Percentiles rank a stretch among this genome's conserved stretches.
These are phyloP conservation scores for Exsudoporus frostii DNA, from an alignment of 768 basidiomycete species.

Conservation along the genomic window DNA sequence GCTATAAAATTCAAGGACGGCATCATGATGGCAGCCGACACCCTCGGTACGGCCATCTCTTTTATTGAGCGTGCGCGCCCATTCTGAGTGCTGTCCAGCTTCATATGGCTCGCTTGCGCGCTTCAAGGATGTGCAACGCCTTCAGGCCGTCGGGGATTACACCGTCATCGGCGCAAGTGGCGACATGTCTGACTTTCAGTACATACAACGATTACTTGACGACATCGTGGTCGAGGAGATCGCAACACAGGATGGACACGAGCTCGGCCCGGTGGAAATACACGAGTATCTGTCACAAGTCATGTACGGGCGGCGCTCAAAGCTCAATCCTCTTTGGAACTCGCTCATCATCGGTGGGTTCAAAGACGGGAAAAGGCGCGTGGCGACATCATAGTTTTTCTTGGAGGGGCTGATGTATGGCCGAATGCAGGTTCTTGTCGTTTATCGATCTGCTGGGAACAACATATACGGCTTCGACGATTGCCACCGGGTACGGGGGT, in stretches of 20 bases:
- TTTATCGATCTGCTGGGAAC: conserved; percentile 97
- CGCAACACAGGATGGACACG: conserved; percentile 77
- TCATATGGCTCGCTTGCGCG: conserved; percentile 97
- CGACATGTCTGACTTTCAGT: conserved; percentile 98
- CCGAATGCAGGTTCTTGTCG: conserved; percentile 71
- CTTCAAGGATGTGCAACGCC: conserved; percentile 90
- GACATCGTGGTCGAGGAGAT: conserved; percentile 76
- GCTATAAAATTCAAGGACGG: conserved; percentile 95
- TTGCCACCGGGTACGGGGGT: conserved; percentile 93
- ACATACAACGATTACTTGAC: conserved; percentile 79
- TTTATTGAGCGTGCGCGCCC: neutral
- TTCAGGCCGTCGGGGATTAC: conserved; percentile 77
- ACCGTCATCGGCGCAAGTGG: conserved; percentile 91
- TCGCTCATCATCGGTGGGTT: conserved; percentile 88
- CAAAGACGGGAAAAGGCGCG: conserved; percentile 77
- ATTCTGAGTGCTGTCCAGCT: conserved; percentile 42
- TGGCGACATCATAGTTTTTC: neutral
- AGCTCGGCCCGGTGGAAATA: conserved; percentile 82
- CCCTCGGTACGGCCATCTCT: conserved; percentile 62
- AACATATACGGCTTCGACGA: conserved; percentile 88
- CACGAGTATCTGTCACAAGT: conserved; percentile 89
- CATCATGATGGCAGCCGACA: conserved; percentile 98
- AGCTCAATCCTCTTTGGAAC: conserved; percentile 96
- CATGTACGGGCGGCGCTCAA: conserved; percentile 85
- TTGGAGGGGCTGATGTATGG: neutral